Percentiles rank a stretch among this genome's conserved stretches.
Conservation (phyloP, 2,329 filamentous ascomycete species). For the Curvularia sp. region DNA sequence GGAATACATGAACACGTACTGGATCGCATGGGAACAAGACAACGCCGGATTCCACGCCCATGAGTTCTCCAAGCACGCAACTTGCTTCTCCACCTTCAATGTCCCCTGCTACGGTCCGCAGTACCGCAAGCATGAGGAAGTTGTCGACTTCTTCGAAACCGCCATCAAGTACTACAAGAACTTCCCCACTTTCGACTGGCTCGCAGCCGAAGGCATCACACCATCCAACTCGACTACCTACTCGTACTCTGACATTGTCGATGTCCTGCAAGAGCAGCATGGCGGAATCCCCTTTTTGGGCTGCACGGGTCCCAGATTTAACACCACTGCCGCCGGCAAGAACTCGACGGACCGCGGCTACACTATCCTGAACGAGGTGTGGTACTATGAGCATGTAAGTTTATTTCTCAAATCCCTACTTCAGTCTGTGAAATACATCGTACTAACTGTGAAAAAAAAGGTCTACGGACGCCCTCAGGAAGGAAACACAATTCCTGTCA, state of each 20-base stretch:
- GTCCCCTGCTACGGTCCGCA: slow-evolving; percentile 68
- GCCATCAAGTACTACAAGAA: slow-evolving; percentile 63
- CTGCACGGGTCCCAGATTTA: slow-evolving; percentile 67
- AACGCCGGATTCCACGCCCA: slow-evolving; percentile 70
- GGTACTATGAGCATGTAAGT: slow-evolving; percentile 69
- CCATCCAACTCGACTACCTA: slow-evolving; percentile 67
- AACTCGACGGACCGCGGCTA: slow-evolving; percentile 63
- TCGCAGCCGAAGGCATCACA: slow-evolving; percentile 60
- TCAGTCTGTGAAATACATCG: too few species aligned
- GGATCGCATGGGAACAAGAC: slow-evolving; percentile 64
- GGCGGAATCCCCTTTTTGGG: slow-evolving; percentile 67
- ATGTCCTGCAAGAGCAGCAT: slow-evolving; percentile 58
- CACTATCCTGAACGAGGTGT: slow-evolving; percentile 67
- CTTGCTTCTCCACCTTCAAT: slow-evolving; percentile 72
- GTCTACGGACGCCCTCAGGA: slow-evolving; percentile 63
- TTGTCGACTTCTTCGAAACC: slow-evolving; percentile 70
- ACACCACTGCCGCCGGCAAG: slow-evolving; percentile 64
- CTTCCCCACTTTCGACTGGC: slow-evolving; percentile 68
- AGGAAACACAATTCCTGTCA: slow-evolving; percentile 56
- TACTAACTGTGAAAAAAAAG: slow-evolving; percentile 18
- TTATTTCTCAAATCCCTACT: background rate
- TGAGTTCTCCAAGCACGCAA: slow-evolving; percentile 72
- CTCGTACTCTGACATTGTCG: slow-evolving; percentile 60
- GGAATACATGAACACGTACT: slow-evolving; percentile 70
- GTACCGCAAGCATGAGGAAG: slow-evolving; percentile 64